A percentile compares a stretch with the other conserved stretches of the same genome.
These are phyloP conservation scores for Umbelopsis isabellina DNA, from an alignment of 192 early-diverging fungal species.

Conservation along the genomic window DNA sequence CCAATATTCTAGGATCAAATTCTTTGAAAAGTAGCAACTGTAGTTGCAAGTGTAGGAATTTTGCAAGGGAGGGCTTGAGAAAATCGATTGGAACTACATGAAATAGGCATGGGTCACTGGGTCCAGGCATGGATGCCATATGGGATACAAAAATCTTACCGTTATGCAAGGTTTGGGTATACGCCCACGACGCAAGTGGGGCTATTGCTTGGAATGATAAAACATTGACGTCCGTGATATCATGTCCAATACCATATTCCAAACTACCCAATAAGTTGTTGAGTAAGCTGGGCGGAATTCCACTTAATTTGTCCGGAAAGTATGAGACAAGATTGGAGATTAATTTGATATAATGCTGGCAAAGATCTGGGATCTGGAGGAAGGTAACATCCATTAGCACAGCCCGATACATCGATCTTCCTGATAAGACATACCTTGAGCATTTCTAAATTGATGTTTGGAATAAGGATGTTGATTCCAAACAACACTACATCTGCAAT, in stretches of 20 bases:
- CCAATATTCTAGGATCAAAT: constrained; percentile 64
- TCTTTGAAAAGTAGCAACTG: constrained; percentile 65
- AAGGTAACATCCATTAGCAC: background rate
- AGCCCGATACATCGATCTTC: background rate
- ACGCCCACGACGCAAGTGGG: constrained; percentile 57
- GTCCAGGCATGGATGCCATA: constrained; percentile 21
- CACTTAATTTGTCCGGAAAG: constrained; percentile 62
- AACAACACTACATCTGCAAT: constrained; percentile 71
- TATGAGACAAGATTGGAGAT: constrained; percentile 64
- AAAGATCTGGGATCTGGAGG: constrained; percentile 61
- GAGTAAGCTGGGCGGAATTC: constrained; percentile 52
- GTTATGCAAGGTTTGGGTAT: constrained; percentile 45
- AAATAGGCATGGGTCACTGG: constrained; percentile 7
- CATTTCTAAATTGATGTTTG: constrained; percentile 73
- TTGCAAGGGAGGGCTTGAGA: constrained; percentile 45
- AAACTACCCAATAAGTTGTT: constrained; percentile 62
- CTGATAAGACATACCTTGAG: constrained; percentile 51
- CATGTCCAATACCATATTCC: constrained; percentile 63
- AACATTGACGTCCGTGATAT: constrained; percentile 61
- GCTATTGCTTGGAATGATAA: constrained; percentile 67
- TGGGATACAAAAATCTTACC: constrained; percentile 25
- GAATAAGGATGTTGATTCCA: constrained; percentile 70
- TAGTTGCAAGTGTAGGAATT: constrained; percentile 56
- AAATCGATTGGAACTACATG: constrained; percentile 32
- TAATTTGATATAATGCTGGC: constrained; percentile 67